Conservation (phyloP, 2,329 filamentous ascomycete genomes). For the Clonostachys byssicola region DNA sequence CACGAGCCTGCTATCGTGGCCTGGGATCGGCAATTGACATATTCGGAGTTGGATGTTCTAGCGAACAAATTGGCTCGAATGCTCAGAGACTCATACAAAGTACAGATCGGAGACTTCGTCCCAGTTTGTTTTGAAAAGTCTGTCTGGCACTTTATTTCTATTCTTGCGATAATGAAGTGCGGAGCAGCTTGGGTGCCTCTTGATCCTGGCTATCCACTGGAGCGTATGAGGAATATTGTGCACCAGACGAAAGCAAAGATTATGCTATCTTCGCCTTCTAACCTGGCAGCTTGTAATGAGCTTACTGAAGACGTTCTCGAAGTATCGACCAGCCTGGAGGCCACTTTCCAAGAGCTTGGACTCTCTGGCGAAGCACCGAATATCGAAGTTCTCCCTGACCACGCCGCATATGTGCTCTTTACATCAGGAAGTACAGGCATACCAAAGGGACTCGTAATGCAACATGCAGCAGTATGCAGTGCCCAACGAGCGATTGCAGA, state of each 20-base stretch:
- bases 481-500: slow-evolving; percentile 9
- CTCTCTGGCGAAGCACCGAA: not conserved
- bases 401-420: slow-evolving; percentile 7
- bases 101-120: not conserved
- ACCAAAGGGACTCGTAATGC: slow-evolving; percentile 7
- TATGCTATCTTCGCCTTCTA: not conserved
- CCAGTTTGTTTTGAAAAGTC: slow-evolving; percentile 3
- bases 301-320: not conserved
- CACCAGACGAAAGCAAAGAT: slow-evolving; percentile 10
- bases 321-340: not conserved
- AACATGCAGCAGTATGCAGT: slow-evolving; percentile 4
- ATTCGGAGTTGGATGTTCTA: not conserved
- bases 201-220: slow-evolving; percentile 1
- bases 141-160: slow-evolving; percentile 1
- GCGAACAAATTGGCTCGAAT: not conserved
- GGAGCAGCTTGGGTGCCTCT: slow-evolving; percentile 2
- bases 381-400: not conserved
- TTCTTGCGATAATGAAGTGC: slow-evolving; percentile 2
- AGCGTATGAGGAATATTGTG: not conserved
- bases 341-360: not conserved
- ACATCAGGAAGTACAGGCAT: slow-evolving; percentile 7
- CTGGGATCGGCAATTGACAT: slow-evolving; percentile 28
- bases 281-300: not conserved
- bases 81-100: not conserved
- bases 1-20: slow-evolving; percentile 26